These are phyloP conservation scores for Acer yangbiense DNA, from an alignment of 345 rosid species.

Conservation along the genomic window DNA sequence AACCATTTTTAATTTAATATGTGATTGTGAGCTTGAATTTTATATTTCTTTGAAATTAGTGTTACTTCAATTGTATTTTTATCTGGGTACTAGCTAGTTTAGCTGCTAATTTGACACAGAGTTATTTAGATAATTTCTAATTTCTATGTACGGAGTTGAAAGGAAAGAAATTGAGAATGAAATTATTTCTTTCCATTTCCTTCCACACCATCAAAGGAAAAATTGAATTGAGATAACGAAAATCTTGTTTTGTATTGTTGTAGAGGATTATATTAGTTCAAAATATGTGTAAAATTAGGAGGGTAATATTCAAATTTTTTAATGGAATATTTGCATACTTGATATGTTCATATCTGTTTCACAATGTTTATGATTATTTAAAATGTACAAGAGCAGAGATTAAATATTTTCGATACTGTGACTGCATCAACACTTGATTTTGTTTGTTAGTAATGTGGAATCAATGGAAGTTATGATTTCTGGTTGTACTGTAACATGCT, in stretches of 20 bases:
- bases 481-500: background rate
- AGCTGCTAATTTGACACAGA: background rate
- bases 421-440: background rate
- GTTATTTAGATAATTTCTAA: background rate
- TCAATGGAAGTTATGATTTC: background rate
- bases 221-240: no score
- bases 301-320: background rate
- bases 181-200: no score
- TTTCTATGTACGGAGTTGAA: no score
- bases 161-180: background rate
- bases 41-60: background rate
- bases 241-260: background rate
- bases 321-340: background rate
- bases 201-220: no score
- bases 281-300: background rate
- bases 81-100: background rate
- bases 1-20: background rate
- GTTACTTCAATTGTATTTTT: no score
- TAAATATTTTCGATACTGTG: background rate
- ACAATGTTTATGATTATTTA: background rate
- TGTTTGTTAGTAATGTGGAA: background rate
- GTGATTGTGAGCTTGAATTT: background rate
- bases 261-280: background rate
- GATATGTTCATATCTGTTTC: background rate
- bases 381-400: no score